Base-by-base conservation (phyloP, 2,329 filamentous ascomycete species). In the Fusarium phyllophilum region DNA sequence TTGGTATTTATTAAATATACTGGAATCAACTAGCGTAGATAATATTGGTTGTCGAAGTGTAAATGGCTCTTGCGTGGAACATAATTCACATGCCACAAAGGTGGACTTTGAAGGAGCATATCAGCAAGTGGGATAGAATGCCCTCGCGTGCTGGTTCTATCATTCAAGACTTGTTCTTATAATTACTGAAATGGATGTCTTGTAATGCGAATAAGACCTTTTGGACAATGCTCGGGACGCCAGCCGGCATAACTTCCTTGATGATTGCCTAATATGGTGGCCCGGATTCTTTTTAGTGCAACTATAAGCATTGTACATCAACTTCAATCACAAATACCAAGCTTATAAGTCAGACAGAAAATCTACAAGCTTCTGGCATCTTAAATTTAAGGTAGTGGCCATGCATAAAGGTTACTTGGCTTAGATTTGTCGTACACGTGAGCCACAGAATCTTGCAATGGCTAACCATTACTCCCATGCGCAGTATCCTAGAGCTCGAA, bases 241-340 rank as follows among this genome's bases (percentile, higher is more conserved):
- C 20, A 52, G 31, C 29, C 24, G 46, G 41, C 59, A 31, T 46
- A 48, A 33, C 31, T 44, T n/a, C 17, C 17, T 26, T 49, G 42
- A 38, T 39, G 34, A 42, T 44, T 70, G 71, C 74, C 74, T 34
- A 29, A 66, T 63, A 65, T 61, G 73, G 74, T 60, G 75, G 72
- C 66, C 73, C 74, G 67, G 57, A 51, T 18, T 42, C 52, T 36
- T 44, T n/a, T 20, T n/a, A 18, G 41, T 48, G 9, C 34, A 34
- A n/a, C 42, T 41, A 34, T 29, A 58, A 46, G 45, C 20, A 22
- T 36, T 24, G 33, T 18, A 20, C 33, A 9, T 31, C 33, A 18
- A 38, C 33, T 33, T 8, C 29, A n/a, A 15, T 17, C 39, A 22
- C 26, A 18, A 5, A 24, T 24, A 20, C 41, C 24, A n/a, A 33